Evolutionary conservation across 106 monocot genomes (phyloP), one percentile per base, ranked within the genome.

Genomic region (Hemerocallis citrina): DNA sequence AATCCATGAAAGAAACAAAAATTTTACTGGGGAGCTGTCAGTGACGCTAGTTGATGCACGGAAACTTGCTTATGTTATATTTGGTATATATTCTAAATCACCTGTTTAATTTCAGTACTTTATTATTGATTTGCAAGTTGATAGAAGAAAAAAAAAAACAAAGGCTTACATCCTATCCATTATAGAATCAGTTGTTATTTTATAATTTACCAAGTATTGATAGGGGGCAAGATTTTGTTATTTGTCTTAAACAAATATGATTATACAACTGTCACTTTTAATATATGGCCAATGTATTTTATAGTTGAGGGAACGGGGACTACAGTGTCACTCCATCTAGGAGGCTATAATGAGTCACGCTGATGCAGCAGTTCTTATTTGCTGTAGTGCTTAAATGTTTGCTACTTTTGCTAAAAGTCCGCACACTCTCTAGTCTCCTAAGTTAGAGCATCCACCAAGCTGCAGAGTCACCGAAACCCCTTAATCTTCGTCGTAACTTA

Each of bases 11-110:
- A 72, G 75, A 72, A 86, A 78, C 61, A 75, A 69, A 57, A 68
- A 81, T 66, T 82, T 62, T 72, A 78, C 72, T 22, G 86, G 86
- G 48, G 86, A 86, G 61, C 61, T 86, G 64, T 86, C 86, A 30
- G 81, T 82, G 33, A 86, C 86, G 50, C 35, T 86, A 21, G 86
- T 86, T 65, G 86, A 86, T 86, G 86, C 86, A 28, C 70, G 75
- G 21, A 86, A 86, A 70, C 86, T 86, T 82, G 27, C 78, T 68
- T 78, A 74, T 72, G 43, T 74, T 59, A 57, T 74, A 48, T 74
- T 85, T 77, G 85, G 85, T 85, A 81, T 17, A 22, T 11, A 15
- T 52, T 38, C 41, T 7, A 13, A 38, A 63, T 75, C 35, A 32
- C 34, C 34, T 42, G 34, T 52, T 60, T 52, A 15, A 17, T 36